Conservation (phyloP, 202 grass and related monocot species). For the Zizania palustris region DNA sequence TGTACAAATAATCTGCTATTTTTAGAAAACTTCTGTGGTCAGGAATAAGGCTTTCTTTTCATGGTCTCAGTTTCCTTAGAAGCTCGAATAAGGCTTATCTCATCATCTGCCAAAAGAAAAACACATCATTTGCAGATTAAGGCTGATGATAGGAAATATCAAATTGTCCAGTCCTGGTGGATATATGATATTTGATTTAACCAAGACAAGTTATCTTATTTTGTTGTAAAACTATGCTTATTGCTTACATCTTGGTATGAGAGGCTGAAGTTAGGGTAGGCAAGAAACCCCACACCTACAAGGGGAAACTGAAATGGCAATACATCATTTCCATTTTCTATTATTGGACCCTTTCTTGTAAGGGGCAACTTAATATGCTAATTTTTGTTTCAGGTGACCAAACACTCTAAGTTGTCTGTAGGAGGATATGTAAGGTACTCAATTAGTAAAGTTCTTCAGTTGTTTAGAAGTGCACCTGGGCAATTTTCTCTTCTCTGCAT, state of each 20-base stretch:
- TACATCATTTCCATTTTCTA: constrained; percentile 10
- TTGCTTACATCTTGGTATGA: background rate
- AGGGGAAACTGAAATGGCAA: background rate
- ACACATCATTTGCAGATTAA: background rate
- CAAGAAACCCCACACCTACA: background rate
- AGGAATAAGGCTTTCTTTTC: background rate
- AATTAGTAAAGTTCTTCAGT: background rate
- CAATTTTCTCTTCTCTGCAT: background rate
- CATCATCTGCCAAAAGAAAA: background rate
- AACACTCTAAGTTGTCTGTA: background rate
- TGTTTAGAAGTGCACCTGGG: background rate
- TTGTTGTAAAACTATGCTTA: background rate
- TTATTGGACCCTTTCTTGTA: background rate
- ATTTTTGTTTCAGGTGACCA: background rate
- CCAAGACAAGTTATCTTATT: constrained; percentile 4
- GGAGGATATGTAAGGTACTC: background rate
- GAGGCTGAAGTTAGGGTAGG: background rate
- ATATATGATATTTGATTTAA: constrained; percentile 3
- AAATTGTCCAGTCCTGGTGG: background rate
- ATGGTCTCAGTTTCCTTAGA: background rate
- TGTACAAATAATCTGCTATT: background rate
- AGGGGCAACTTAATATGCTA: constrained; percentile 31
- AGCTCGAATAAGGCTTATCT: background rate
- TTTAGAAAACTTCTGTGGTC: background rate
- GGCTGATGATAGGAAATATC: background rate